phyloP scores from a whole-genome alignment of 495 filamentous ascomycete species.

The Aspergillus sclerotiicarbonarius region DNA sequence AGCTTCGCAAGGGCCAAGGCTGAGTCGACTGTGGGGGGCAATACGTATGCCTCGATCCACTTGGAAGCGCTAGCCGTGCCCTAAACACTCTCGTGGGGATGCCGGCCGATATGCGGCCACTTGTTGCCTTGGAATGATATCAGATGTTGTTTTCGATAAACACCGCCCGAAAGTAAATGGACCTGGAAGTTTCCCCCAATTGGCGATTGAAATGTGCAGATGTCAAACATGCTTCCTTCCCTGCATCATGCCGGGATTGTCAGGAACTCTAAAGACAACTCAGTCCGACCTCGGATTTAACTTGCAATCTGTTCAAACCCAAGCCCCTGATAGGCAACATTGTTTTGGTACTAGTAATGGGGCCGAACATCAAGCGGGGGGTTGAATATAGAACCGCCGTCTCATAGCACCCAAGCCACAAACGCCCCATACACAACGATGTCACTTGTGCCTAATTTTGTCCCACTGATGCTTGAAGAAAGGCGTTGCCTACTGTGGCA shows the following conservation, averaged over 20 bases:
- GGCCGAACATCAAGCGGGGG: neutral
- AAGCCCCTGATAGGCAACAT: conserved; percentile 1
- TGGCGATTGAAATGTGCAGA: neutral
- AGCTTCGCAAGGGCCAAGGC: neutral
- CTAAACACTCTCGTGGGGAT: neutral
- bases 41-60: conserved; percentile 7
- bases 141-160: neutral
- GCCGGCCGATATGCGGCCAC: neutral
- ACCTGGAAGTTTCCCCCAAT: neutral
- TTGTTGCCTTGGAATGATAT: neutral
- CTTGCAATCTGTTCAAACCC: neutral
- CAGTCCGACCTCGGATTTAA: no score
- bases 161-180: neutral
- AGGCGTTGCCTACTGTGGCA: neutral
- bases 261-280: neutral
- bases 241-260: neutral
- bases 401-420: neutral
- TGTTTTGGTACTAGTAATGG: neutral
- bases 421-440: neutral
- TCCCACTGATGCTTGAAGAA: neutral
- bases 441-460: neutral
- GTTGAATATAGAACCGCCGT: neutral
- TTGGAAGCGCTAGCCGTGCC: conserved; percentile 2
- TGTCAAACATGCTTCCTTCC: neutral
- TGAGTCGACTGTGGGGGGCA: neutral